Evolutionary conservation across 306 rosid species (phyloP).

Genomic region (Sphenostylis stenocarpa): DNA sequence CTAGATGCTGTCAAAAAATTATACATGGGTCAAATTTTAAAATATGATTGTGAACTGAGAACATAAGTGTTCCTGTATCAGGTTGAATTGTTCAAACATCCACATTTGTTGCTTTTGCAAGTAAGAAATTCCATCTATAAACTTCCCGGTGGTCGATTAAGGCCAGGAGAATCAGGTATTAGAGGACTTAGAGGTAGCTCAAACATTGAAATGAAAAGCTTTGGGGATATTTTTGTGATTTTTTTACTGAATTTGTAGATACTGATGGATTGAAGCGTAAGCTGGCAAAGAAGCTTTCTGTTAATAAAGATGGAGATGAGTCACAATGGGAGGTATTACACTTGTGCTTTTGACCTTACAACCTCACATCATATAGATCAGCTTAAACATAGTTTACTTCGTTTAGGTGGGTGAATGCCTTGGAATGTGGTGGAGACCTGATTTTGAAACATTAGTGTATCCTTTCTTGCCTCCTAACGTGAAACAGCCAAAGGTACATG

Average conservation of each 20-base stretch:
- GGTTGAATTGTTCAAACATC: constrained; percentile 96
- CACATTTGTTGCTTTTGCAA: constrained; percentile 81
- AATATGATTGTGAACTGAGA: constrained; percentile 16
- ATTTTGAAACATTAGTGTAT: constrained; percentile 64
- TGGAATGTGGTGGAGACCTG: constrained; percentile 88
- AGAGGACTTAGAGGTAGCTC: constrained; percentile 11
- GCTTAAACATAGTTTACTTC: background rate
- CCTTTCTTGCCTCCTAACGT: constrained; percentile 64
- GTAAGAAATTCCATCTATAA: constrained; percentile 66
- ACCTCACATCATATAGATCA: background rate
- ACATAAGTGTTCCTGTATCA: constrained; percentile 36
- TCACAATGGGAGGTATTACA: constrained; percentile 84
- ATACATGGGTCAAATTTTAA: background rate
- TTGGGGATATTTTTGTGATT: background rate
- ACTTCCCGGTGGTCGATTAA: constrained; percentile 94
- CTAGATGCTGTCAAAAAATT: background rate
- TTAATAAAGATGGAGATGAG: constrained; percentile 49
- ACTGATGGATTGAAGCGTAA: constrained; percentile 78
- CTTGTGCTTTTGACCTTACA: background rate
- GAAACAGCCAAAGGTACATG: constrained; percentile 66
- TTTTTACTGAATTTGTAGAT: constrained; percentile 48
- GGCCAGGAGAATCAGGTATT: constrained; percentile 85
- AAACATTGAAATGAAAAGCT: constrained; percentile 10
- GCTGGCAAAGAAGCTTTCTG: constrained; percentile 68
- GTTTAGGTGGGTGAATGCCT: constrained; percentile 81